phyloP scores from a whole-genome alignment of 2,329 filamentous ascomycete species.

The Pestalotiopsis sp. region DNA sequence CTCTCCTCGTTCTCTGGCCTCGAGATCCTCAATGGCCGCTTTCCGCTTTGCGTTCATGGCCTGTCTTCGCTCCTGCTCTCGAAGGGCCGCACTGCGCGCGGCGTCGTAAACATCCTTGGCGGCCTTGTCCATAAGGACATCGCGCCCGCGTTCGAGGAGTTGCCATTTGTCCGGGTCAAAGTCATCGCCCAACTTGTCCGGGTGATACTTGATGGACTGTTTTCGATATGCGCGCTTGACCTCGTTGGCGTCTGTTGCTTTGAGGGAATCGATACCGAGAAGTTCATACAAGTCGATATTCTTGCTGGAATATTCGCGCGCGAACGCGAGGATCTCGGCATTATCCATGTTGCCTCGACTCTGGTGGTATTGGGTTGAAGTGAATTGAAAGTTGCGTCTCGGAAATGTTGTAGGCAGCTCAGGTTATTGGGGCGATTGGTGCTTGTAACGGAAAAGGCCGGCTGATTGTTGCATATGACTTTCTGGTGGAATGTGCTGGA shows the following conservation, averaged over 20 bases:
- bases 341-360: slow-evolving; percentile 29
- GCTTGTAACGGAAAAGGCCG: background rate
- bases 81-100: slow-evolving; percentile 69
- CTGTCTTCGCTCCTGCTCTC: slow-evolving; percentile 71
- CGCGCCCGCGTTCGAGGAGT: slow-evolving; percentile 80
- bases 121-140: slow-evolving; percentile 72
- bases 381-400: background rate
- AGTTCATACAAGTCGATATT: slow-evolving; percentile 77
- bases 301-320: slow-evolving; percentile 61
- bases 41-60: slow-evolving; percentile 73
- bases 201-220: slow-evolving; percentile 86
- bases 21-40: slow-evolving; percentile 83
- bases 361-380: background rate
- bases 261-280: slow-evolving; percentile 66
- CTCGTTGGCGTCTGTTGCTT: slow-evolving; percentile 60
- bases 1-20: slow-evolving; percentile 70
- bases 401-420: background rate
- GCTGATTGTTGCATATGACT: background rate
- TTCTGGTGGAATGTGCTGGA: background rate
- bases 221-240: slow-evolving; percentile 84
- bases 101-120: slow-evolving; percentile 79
- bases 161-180: slow-evolving; percentile 85
- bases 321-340: slow-evolving; percentile 51
- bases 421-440: background rate
- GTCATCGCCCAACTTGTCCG: slow-evolving; percentile 69